phyloP scores from a whole-genome alignment of 2,329 filamentous ascomycete genomes.

The Dothistroma pini region DNA sequence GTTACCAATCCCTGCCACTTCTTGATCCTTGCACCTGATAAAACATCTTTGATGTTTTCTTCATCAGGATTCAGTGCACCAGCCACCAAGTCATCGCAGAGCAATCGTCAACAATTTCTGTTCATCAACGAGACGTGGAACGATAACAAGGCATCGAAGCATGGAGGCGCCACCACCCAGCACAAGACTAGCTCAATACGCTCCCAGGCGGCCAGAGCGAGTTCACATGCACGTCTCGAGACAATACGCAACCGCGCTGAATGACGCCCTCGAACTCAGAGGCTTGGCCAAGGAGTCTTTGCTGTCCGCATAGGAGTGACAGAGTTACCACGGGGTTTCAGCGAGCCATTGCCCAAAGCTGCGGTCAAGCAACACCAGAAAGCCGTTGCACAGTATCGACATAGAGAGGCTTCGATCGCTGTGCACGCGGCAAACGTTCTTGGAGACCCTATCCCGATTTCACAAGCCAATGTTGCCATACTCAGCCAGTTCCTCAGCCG shows the following conservation, averaged over 20 bases:
- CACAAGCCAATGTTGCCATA: constrained; percentile 4
- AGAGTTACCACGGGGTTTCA: background rate
- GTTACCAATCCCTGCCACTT: no score
- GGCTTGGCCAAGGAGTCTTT: background rate
- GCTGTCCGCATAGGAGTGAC: background rate
- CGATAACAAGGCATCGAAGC: background rate
- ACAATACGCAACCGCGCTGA: constrained; percentile 6
- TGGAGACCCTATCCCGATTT: constrained; percentile 3
- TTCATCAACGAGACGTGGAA: background rate
- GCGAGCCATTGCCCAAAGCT: background rate
- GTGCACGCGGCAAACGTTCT: constrained; percentile 4
- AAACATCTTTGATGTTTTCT: no score
- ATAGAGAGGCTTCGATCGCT: constrained; percentile 1
- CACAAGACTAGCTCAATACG: background rate
- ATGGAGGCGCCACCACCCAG: background rate
- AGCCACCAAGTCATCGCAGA: background rate
- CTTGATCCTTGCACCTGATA: no score
- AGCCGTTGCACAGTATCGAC: background rate
- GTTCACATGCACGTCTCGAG: constrained; percentile 6
- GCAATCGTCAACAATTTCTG: background rate
- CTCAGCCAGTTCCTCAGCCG: constrained; percentile 4
- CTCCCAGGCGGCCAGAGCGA: constrained; percentile 6
- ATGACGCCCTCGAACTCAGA: background rate
- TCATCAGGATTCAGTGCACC: background rate
- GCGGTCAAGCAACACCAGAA: constrained; percentile 4